phyloP scores from a whole-genome alignment of 2,329 filamentous ascomycete species.

The Ophiocordyceps camponoti-floridani region DNA sequence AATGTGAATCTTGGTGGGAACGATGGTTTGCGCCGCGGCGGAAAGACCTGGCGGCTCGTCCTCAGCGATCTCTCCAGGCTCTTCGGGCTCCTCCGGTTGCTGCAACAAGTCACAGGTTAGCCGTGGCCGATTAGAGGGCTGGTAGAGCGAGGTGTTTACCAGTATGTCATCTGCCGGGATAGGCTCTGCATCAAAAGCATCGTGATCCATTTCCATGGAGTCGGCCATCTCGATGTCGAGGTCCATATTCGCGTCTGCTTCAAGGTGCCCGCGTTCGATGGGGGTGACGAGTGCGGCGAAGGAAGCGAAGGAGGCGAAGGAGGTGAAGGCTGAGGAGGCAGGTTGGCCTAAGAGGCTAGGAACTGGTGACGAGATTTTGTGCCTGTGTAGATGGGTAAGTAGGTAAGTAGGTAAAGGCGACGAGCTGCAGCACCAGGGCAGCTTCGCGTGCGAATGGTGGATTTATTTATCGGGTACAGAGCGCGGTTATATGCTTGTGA shows the following conservation, averaged over 20 bases:
- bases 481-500: too few relatives aligned
- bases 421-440: too few relatives aligned
- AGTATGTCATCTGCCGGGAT: conserved; percentile 18
- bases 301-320: too few relatives aligned
- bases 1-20: conserved; percentile 55
- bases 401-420: too few relatives aligned
- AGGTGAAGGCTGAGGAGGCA: too few relatives aligned
- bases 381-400: too few relatives aligned
- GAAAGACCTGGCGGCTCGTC: conserved; percentile 10
- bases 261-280: neutral
- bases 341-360: too few relatives aligned
- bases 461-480: too few relatives aligned
- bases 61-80: conserved; percentile 19
- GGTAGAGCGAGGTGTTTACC: conserved; percentile 6
- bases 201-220: conserved; percentile 20
- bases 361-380: too few relatives aligned
- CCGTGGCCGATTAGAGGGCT: neutral
- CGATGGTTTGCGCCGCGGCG: conserved; percentile 10
- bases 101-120: conserved; percentile 3
- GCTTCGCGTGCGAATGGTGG: too few relatives aligned
- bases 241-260: conserved; percentile 32
- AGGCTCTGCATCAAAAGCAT: conserved; percentile 10
- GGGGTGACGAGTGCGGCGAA: too few relatives aligned
- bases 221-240: conserved; percentile 57
- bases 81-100: conserved; percentile 18